These are phyloP conservation scores for Coniella vitis DNA, from an alignment of 2,329 filamentous ascomycete genomes.

Conservation along the genomic window DNA sequence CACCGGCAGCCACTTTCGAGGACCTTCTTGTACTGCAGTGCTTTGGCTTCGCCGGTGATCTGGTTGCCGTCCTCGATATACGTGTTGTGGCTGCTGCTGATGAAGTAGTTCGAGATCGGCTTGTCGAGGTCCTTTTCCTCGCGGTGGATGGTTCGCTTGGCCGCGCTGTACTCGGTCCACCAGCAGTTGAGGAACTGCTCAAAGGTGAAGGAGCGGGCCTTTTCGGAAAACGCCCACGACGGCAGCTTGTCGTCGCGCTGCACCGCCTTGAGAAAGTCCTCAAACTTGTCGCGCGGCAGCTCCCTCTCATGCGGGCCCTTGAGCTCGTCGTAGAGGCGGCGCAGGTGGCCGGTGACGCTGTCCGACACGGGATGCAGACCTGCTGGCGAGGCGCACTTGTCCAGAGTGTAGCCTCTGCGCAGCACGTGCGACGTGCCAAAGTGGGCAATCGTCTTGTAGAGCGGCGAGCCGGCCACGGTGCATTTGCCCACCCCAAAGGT, in stretches of 20 bases:
- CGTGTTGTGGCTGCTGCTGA: conserved; percentile 92
- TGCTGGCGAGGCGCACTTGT: not conserved
- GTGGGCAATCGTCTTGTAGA: not conserved
- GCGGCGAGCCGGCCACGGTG: conserved; percentile 1
- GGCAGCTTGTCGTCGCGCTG: conserved; percentile 1
- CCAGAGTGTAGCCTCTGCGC: conserved; percentile 1
- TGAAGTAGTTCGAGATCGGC: conserved; percentile 83
- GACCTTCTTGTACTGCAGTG: conserved; percentile 64
- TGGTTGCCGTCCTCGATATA: conserved; percentile 81
- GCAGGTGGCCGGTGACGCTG: conserved; percentile 6
- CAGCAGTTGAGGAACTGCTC: conserved; percentile 44
- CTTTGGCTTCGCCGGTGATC: conserved; percentile 67
- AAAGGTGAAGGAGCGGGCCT: conserved; percentile 35
- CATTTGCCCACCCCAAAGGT: conserved; percentile 3
- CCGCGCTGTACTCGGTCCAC: conserved; percentile 35
- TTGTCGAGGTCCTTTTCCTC: conserved; percentile 51
- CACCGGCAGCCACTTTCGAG: conserved; percentile 73
- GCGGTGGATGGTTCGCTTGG: conserved; percentile 33
- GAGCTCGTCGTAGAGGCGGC: conserved; percentile 8
- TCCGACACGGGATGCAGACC: not conserved
- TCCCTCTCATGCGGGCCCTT: not conserved
- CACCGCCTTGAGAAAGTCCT: not conserved
- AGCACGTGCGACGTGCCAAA: not conserved
- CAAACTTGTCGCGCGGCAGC: conserved; percentile 4
- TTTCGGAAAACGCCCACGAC: conserved; percentile 20